These are phyloP conservation scores for Acorus gramineus DNA, from an alignment of 106 monocot genomes.

Conservation along the genomic window DNA sequence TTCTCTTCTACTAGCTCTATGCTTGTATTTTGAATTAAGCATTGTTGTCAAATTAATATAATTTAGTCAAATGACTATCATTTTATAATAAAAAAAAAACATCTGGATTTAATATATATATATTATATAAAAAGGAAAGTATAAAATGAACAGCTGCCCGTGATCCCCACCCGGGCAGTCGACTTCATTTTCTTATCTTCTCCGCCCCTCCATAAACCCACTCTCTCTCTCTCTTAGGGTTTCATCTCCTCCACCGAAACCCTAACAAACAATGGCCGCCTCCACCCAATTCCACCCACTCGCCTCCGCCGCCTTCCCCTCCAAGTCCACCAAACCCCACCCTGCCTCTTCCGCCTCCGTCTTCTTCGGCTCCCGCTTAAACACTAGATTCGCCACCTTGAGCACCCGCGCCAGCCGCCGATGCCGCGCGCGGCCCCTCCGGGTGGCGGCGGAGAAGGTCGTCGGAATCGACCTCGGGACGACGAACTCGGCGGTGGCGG, in stretches of 20 bases:
- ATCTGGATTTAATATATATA: no score
- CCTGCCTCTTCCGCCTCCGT: slow-evolving; percentile 13
- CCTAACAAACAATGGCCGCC: slow-evolving; percentile 5
- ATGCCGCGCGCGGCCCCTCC: neutral
- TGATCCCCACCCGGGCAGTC: no score
- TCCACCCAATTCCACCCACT: slow-evolving; percentile 28
- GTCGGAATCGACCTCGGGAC: slow-evolving; percentile 2
- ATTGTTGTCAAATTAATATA: no score
- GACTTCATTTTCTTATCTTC: no score
- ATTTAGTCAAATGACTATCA: no score
- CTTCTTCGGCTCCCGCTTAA: slow-evolving; percentile 14
- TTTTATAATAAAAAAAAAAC: no score
- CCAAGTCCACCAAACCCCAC: slow-evolving; percentile 7
- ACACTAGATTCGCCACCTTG: neutral
- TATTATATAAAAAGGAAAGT: no score
- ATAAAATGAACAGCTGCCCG: no score
- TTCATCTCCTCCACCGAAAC: no score
- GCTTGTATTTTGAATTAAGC: no score
- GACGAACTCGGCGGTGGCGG: slow-evolving; percentile 4
- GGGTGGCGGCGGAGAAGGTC: neutral
- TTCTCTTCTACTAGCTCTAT: no score
- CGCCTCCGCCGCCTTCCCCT: slow-evolving; percentile 12
- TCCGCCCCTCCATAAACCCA: no score
- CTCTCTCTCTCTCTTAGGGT: neutral
- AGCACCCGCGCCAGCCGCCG: neutral